Percentiles rank a stretch among this genome's conserved stretches.
Evolutionary conservation across 2,329 filamentous ascomycete genomes (phyloP).

Genomic region (Fusarium tricinctum): DNA sequence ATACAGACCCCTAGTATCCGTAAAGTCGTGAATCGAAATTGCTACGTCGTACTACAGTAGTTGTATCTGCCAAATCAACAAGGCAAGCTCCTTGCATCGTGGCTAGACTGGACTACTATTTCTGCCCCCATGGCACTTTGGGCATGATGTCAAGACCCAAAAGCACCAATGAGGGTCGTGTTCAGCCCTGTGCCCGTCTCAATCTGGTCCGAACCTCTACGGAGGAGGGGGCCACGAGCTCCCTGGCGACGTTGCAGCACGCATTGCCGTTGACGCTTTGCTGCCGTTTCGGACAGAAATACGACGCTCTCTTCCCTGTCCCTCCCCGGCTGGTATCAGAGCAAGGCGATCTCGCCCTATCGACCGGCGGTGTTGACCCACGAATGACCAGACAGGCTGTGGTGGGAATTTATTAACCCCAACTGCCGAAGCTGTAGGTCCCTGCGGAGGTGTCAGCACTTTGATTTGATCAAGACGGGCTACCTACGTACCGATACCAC

Average conservation of each 20-base stretch:
- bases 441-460: constrained; percentile 43
- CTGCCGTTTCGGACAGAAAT: constrained; percentile 34
- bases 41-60: neutral
- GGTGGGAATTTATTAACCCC: constrained; percentile 12
- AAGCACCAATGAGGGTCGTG: constrained; percentile 11
- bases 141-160: constrained; percentile 20
- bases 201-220: neutral
- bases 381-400: neutral
- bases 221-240: constrained; percentile 2
- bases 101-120: constrained; percentile 3
- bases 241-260: constrained; percentile 19
- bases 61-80: neutral
- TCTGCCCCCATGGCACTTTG: constrained; percentile 2
- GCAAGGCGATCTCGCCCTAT: constrained; percentile 22
- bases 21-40: constrained; percentile 20
- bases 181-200: constrained; percentile 38
- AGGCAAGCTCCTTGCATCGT: neutral
- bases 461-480: constrained; percentile 35
- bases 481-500: too few species aligned
- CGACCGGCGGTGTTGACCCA: constrained; percentile 6
- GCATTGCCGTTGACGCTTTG: constrained; percentile 28
- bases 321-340: constrained; percentile 22
- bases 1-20: neutral
- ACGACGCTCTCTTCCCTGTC: constrained; percentile 21
- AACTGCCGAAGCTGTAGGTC: constrained; percentile 45